Percentiles rank a stretch among this genome's conserved stretches.
phyloP scores from a whole-genome alignment of 495 filamentous ascomycete species.

The Chaetomium tenue region DNA sequence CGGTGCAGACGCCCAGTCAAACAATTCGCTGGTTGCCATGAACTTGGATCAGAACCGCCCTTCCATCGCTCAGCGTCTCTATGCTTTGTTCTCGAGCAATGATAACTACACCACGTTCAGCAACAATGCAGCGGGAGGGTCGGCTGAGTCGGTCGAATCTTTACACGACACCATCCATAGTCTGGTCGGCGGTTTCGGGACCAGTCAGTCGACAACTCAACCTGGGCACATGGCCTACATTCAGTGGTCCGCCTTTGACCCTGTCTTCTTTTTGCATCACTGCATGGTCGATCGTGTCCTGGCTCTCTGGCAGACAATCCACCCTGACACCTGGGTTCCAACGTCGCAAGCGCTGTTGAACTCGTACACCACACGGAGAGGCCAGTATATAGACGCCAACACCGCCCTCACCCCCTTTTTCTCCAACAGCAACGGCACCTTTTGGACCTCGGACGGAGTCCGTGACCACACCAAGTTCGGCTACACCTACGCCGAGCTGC shows the following conservation, averaged over 20 bases:
- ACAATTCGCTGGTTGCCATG: constrained; percentile 50
- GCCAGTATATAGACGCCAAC: constrained; percentile 40
- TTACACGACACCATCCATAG: constrained; percentile 66
- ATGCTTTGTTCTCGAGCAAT: constrained; percentile 59
- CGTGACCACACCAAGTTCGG: constrained; percentile 49
- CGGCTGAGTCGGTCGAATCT: constrained; percentile 59
- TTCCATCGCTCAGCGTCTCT: constrained; percentile 52
- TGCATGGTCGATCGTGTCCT: constrained; percentile 65
- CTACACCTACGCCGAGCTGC: constrained; percentile 63
- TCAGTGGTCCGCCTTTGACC: constrained; percentile 68
- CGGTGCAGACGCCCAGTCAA: constrained; percentile 47
- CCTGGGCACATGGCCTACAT: constrained; percentile 64
- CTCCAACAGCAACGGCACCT: constrained; percentile 40
- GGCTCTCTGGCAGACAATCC: constrained; percentile 68
- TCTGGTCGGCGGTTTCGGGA: constrained; percentile 46
- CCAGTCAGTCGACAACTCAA: constrained; percentile 23
- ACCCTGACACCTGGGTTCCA: constrained; percentile 57
- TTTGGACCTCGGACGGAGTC: constrained; percentile 51
- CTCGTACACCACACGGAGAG: constrained; percentile 53
- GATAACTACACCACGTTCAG: constrained; percentile 58
- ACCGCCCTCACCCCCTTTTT: constrained; percentile 51
- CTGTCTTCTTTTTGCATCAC: constrained; percentile 70
- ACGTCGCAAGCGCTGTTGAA: constrained; percentile 45
- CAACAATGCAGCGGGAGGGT: constrained; percentile 53
- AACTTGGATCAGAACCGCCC: constrained; percentile 50